Evolutionary conservation across 2,329 filamentous ascomycete genomes (phyloP), one percentile per base, ranked within the genome.

Genomic region (Hypoxylon sp.): DNA sequence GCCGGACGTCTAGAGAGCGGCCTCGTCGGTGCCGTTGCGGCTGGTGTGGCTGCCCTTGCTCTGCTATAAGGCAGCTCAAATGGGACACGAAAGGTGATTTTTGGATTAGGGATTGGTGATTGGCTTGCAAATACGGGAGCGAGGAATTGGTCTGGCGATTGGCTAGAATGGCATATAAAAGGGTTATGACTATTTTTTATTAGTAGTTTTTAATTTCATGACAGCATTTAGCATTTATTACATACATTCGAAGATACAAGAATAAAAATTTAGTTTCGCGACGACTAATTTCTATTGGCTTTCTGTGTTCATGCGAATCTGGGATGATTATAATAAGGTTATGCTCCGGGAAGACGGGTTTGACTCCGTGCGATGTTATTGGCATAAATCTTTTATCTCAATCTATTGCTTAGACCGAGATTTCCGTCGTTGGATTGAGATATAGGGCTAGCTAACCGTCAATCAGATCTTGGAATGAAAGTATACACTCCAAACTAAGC

Each of bases 1-100:
- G 73, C 70, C 2, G 70, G 62, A 6, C 72, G 65, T 38, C 48
- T 73, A 14, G 66, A 72, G 45, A 65, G 58, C 19, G 65, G 68
- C 2, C 50, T 68, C n/a, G 68, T 52, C 2, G 51, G 32, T 28
- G 58, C 62, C n/a, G 49, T 71, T 21, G 73, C 63, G 17, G 60
- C 67, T 10, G 69, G 63, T 2, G 43, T 72, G 38, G 38, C 38
- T 30, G 71, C 55, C 43, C 48, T 68, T 32, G 69, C 65, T n/a
- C 61, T 75, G 1, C 41, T 74, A 23, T 75, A 69, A n/a, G 55
- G 36, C 43, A 36, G 32, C 21, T 14, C 21, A 58, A 28, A 17
- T 13, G 46, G 36, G 23, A 21, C 38, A 41, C 30, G 28, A 34
- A 11, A 50, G 52, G 36, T 48, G 41, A 56, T 51, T 23, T 23